These are phyloP conservation scores for Hondaea fermentalgiana DNA, from an alignment of 108 stramenopile species.

Conservation along the genomic window DNA sequence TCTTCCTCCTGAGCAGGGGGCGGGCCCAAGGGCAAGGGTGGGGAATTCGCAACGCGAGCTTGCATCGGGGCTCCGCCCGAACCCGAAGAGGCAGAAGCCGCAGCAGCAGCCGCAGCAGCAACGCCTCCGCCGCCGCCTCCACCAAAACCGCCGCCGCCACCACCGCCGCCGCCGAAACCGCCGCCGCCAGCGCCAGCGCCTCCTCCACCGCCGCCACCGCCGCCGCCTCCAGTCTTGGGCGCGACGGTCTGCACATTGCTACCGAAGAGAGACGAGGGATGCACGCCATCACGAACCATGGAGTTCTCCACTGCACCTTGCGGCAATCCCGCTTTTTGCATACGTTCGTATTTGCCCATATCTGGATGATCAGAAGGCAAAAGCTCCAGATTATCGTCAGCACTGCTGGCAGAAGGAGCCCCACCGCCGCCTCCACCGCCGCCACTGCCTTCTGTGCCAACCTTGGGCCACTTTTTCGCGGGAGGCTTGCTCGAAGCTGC, in stretches of 20 bases:
- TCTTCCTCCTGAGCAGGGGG: not conserved
- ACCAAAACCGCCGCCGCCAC: not conserved
- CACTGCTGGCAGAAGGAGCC: not conserved
- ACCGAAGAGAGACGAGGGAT: not conserved
- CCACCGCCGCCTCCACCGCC: not conserved
- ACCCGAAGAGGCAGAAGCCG: not conserved
- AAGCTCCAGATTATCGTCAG: not conserved
- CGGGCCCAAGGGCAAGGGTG: not conserved
- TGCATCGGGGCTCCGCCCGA: not conserved
- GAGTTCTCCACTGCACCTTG: not conserved
- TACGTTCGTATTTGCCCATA: not conserved
- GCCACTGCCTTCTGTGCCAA: not conserved
- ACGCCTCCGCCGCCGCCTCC: not conserved
- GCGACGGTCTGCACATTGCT: not conserved
- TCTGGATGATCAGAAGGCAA: not conserved
- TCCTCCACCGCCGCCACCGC: not conserved
- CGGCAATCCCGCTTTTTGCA: not conserved
- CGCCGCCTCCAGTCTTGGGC: not conserved
- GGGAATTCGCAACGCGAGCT: not conserved
- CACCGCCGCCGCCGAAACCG: not conserved
- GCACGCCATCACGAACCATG: constrained; percentile 11
- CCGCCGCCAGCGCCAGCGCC: not conserved
- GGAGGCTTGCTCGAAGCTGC: not conserved
- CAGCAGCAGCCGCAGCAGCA: not conserved
- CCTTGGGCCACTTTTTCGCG: not conserved